Conservation (phyloP, 2,329 filamentous ascomycete genomes). For the Coniella vitis region DNA sequence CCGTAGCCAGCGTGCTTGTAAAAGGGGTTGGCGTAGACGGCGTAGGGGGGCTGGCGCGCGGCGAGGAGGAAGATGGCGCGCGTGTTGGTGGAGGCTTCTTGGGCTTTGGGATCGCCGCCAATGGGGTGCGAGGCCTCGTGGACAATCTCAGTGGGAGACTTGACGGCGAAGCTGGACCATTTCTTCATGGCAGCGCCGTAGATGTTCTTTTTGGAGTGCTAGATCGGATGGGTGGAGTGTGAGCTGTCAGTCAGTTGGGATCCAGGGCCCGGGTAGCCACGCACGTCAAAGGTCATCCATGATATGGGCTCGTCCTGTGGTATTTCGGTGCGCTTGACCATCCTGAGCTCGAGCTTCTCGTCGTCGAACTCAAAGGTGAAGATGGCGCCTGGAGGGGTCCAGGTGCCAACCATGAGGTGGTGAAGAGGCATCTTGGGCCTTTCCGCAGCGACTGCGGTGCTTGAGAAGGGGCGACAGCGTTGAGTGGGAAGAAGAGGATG, state of each 20-base stretch:
- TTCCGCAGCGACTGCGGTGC: no score
- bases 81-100: conserved; percentile 67
- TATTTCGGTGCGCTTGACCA: conserved; percentile 76
- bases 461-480: neutral
- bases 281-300: conserved; percentile 86
- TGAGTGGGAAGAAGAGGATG: neutral
- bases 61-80: conserved; percentile 85
- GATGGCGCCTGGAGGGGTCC: conserved; percentile 83
- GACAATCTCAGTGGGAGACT: conserved; percentile 66
- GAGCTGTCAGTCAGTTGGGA: no score
- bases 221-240: no score
- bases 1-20: conserved; percentile 79
- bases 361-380: conserved; percentile 87
- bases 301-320: conserved; percentile 81
- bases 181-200: conserved; percentile 93
- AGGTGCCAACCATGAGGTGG: conserved; percentile 87
- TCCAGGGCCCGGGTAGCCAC: conserved; percentile 21
- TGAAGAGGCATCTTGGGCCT: conserved; percentile 61
- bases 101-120: conserved; percentile 64
- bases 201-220: conserved; percentile 77
- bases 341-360: conserved; percentile 63
- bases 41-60: conserved; percentile 68
- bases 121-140: conserved; percentile 71
- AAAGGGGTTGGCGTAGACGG: conserved; percentile 85
- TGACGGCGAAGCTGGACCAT: conserved; percentile 76